These are phyloP conservation scores for Graphiopsis chlorocephala DNA, from an alignment of 2,329 filamentous ascomycete genomes.

Conservation along the genomic window DNA sequence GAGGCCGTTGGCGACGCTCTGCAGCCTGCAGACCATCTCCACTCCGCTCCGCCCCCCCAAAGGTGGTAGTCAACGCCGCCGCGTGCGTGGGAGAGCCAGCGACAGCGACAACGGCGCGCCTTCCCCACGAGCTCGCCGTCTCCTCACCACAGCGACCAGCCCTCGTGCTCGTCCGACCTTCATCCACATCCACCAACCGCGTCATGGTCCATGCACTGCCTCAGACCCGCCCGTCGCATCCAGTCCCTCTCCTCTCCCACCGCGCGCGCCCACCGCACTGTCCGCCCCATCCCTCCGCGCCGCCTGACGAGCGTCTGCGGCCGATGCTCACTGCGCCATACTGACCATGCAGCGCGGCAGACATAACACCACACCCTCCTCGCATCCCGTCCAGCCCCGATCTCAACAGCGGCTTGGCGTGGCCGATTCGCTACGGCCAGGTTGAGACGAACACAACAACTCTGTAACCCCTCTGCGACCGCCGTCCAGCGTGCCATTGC, in stretches of 20 bases:
- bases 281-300: conserved; percentile 2
- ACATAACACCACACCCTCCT: neutral
- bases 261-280: neutral
- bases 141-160: neutral
- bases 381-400: conserved; percentile 1
- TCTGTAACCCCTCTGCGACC: neutral
- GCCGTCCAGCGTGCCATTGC: neutral
- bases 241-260: conserved; percentile 8
- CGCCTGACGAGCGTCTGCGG: neutral
- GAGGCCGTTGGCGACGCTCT: neutral
- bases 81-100: neutral
- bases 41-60: neutral
- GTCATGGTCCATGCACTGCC: conserved; percentile 15
- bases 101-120: neutral
- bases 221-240: conserved; percentile 11
- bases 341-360: conserved; percentile 15
- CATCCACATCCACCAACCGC: conserved; percentile 4
- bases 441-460: neutral
- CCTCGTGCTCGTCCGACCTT: neutral
- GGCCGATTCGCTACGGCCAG: conserved; percentile 10
- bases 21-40: neutral
- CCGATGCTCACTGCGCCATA: conserved; percentile 7
- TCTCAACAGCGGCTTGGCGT: conserved; percentile 13
- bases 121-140: neutral
- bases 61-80: neutral